Conservation (phyloP, 495 filamentous ascomycete genomes). For the Penicillium flavigenum region DNA sequence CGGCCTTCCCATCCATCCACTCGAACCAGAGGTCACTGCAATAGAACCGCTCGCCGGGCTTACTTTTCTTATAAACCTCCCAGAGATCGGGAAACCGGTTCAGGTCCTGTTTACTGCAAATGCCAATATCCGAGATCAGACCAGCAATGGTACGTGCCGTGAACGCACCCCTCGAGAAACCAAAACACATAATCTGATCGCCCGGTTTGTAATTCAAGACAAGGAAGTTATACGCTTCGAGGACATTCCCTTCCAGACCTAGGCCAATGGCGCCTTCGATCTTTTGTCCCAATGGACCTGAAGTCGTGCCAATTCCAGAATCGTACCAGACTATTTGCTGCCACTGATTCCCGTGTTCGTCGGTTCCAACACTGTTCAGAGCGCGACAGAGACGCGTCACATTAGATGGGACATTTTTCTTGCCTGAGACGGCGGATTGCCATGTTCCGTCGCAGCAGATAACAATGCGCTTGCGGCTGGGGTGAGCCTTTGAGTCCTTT, state of each 20-base stretch:
- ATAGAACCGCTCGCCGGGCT: conserved; percentile 23
- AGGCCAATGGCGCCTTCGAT: conserved; percentile 23
- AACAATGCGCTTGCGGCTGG: conserved; percentile 23
- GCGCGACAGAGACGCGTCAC: conserved; percentile 27
- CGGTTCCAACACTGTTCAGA: conserved; percentile 21
- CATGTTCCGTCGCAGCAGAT: conserved; percentile 35
- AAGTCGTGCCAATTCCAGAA: conserved; percentile 26
- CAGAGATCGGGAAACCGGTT: conserved; percentile 47
- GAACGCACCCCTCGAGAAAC: conserved; percentile 61
- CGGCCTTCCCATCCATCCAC: conserved; percentile 21
- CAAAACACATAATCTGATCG: conserved; percentile 60
- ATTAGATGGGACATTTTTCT: conserved; percentile 30
- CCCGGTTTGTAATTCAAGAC: conserved; percentile 48
- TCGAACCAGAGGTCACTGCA: conserved; percentile 12
- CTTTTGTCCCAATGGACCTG: conserved; percentile 13
- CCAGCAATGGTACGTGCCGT: conserved; percentile 58
- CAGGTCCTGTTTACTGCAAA: conserved; percentile 42
- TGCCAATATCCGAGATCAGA: conserved; percentile 52
- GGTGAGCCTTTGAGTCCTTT: background rate
- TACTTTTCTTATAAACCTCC: conserved; percentile 46
- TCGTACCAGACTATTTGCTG: conserved; percentile 37
- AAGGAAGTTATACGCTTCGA: conserved; percentile 29
- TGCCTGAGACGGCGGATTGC: conserved; percentile 27
- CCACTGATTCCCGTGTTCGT: conserved; percentile 20
- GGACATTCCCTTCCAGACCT: conserved; percentile 20